Conservation (phyloP, 164 flowering plant genomes). For the Saururus chinensis region DNA sequence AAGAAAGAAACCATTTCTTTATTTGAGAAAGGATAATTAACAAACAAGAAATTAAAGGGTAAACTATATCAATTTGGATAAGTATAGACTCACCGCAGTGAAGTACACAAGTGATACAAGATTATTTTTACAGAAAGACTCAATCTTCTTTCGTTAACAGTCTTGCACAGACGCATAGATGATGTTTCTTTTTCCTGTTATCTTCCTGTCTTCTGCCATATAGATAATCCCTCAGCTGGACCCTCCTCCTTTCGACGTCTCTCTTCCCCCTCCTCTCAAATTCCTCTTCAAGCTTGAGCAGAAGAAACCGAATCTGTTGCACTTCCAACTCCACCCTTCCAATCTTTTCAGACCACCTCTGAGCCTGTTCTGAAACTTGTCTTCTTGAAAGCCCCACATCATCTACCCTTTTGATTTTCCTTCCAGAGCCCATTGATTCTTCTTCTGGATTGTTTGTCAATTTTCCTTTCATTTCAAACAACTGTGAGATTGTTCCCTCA, state of each 20-base stretch:
- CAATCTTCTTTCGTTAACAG: slow-evolving; percentile 27
- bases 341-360: slow-evolving; percentile 67
- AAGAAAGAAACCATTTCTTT: too few species aligned
- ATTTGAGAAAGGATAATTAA: too few species aligned
- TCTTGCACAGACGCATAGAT: slow-evolving; percentile 51
- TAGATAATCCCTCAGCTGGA: slow-evolving; percentile 52
- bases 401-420: slow-evolving; percentile 13
- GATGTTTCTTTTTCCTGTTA: slow-evolving; percentile 33
- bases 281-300: slow-evolving; percentile 56
- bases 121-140: slow-evolving; percentile 4
- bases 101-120: not conserved
- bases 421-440: slow-evolving; percentile 18
- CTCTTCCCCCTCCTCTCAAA: slow-evolving; percentile 28
- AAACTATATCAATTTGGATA: too few species aligned
- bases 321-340: slow-evolving; percentile 70
- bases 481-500: slow-evolving; percentile 41
- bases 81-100: too few species aligned
- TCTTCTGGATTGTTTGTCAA: slow-evolving; percentile 38
- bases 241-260: slow-evolving; percentile 24
- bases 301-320: slow-evolving; percentile 53
- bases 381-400: slow-evolving; percentile 24
- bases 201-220: slow-evolving; percentile 22
- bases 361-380: slow-evolving; percentile 46
- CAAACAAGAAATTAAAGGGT: too few species aligned
- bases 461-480: slow-evolving; percentile 45